phyloP scores from a whole-genome alignment of 2,329 filamentous ascomycete species.

The Phoma sp. region DNA sequence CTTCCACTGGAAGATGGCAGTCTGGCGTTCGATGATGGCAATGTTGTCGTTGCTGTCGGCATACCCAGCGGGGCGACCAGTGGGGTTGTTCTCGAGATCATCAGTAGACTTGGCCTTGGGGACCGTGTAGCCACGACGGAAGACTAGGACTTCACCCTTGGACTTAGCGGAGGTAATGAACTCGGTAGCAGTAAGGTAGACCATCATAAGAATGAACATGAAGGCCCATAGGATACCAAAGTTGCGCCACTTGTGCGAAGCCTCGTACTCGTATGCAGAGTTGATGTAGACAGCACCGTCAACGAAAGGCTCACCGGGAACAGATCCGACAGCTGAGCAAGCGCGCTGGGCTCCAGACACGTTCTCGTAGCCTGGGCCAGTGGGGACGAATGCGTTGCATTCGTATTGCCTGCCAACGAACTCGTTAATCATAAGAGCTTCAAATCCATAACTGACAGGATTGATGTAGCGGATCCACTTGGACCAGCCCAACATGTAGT shows the following conservation, averaged over 20 bases:
- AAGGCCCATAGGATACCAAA: constrained; percentile 57
- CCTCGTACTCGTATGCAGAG: constrained; percentile 44
- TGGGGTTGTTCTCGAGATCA: constrained; percentile 50
- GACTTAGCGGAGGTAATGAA: constrained; percentile 58
- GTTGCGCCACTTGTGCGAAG: constrained; percentile 57
- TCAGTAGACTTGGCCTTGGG: constrained; percentile 57
- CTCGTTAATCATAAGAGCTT: constrained; percentile 83
- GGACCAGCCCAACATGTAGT: constrained; percentile 80
- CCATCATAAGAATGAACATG: constrained; percentile 51
- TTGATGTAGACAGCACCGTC: constrained; percentile 50
- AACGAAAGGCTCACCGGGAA: constrained; percentile 49
- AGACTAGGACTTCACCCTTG: constrained; percentile 60
- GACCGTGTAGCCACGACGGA: constrained; percentile 57
- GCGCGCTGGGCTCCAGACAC: constrained; percentile 38
- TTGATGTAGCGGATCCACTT: constrained; percentile 85
- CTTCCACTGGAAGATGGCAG: constrained; percentile 84
- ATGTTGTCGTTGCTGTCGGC: constrained; percentile 49
- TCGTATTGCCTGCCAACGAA: constrained; percentile 70
- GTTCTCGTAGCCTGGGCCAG: constrained; percentile 49
- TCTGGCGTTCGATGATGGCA: constrained; percentile 67
- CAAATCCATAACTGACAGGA: constrained; percentile 81
- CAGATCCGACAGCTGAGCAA: constrained; percentile 53
- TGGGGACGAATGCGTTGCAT: constrained; percentile 57
- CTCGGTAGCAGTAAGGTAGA: constrained; percentile 56
- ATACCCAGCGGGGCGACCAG: constrained; percentile 41